Evolutionary conservation across 75 land plant genomes (phyloP), one percentile per base, ranked within the genome.

Genomic region (Pinus albicaulis): DNA sequence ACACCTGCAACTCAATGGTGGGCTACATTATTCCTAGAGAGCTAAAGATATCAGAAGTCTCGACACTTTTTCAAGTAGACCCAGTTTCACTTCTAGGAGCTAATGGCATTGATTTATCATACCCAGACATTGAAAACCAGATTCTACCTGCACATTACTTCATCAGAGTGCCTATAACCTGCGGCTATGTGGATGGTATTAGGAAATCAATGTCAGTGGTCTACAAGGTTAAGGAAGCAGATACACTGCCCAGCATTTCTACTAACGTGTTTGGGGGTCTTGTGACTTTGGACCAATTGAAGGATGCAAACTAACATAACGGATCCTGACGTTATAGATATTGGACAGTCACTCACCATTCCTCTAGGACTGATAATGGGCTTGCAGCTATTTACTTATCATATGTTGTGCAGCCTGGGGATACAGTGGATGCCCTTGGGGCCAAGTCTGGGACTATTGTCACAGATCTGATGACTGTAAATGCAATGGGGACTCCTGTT

Each of bases 21-120:
- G 91, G 87, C 75, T 93, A 90, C 87, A 81, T 82, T 0, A 84
- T 91, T 76, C 85, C 92, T 82, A 82, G 91, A 22, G 86, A 84
- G 87, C 89, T 88, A 22, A 86, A 88, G 65, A 91, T 93, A 73
- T 74, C 89, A 31, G 91, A 88, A 24, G 81, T 93, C 15, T 85
- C 88, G 6, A 34, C 87, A 19, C 89, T 86, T 76, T 93, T 93
- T 86, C 79, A 80, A 31, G 58, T 82, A 34, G 93, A 90, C 87
- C 86, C 93, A 41, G 71, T 86, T 72, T 58, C 93, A 20, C 80
- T 93, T 60, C 85, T 93, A 75, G 68, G 86, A 57, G 85, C 91
- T 58, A 93, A 93, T 76, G 77, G 87, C 83, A 76, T 90, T 55
- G 91, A 90, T 73, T 41, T 88, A 56, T 87, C 89, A 62, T 75